Conservation (phyloP, 2,329 filamentous ascomycete species). For the Talaromyces islandicus region DNA sequence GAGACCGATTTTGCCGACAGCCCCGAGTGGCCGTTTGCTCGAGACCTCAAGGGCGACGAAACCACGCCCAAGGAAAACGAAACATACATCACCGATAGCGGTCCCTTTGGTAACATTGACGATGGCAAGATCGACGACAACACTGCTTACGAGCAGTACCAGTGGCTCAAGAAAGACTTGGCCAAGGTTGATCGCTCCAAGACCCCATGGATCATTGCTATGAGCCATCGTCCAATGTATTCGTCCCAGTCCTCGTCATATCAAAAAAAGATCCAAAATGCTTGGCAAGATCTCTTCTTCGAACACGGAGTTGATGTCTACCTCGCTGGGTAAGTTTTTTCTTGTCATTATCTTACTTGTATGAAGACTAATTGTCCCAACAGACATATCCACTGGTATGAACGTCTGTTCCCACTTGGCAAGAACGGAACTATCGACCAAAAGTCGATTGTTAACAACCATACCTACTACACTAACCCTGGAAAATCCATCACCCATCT, state of each 20-base stretch:
- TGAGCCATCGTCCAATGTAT: conserved; percentile 43
- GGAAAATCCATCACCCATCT: conserved; percentile 47
- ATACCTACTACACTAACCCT: conserved; percentile 44
- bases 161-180: conserved; percentile 44
- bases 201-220: conserved; percentile 47
- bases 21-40: conserved; percentile 29
- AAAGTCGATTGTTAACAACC: conserved; percentile 39
- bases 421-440: conserved; percentile 38
- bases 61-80: conserved; percentile 35
- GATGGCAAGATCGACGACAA: conserved; percentile 26
- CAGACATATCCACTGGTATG: conserved; percentile 45
- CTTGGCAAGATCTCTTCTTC: conserved; percentile 43
- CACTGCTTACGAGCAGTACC: conserved; percentile 20
- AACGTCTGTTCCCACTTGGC: conserved; percentile 36
- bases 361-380: neutral
- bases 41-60: conserved; percentile 31
- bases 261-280: conserved; percentile 38
- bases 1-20: conserved; percentile 48
- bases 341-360: conserved; percentile 16
- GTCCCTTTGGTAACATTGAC: conserved; percentile 34
- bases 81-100: conserved; percentile 44
- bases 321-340: conserved; percentile 22
- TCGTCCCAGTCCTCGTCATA: conserved; percentile 29
- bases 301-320: conserved; percentile 44
- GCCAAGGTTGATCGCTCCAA: conserved; percentile 39